Evolutionary conservation across 2,329 filamentous ascomycete genomes (phyloP), one percentile per base, ranked within the genome.

Genomic region (Diaporthe nobilis): DNA sequence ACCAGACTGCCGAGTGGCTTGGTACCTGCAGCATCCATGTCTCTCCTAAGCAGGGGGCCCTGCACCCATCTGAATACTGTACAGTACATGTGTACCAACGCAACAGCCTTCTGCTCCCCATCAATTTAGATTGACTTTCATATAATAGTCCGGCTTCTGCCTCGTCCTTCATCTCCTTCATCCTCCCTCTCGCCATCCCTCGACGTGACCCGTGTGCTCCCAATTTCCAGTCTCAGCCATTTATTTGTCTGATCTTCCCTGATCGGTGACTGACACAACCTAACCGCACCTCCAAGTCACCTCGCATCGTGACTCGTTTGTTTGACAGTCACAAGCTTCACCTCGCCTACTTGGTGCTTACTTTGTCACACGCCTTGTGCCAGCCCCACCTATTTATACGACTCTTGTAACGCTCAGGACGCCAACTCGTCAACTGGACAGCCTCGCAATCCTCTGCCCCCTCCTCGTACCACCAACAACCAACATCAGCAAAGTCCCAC

Each of bases 21-120:
- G 31, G 65, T 70, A 70, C 65, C 65, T 70, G 65, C 65, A 70
- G 65, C 65, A 70, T 70, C 65, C 65, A 55, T 70, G 65, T 55
- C 49, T 17, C 49, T 22, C 39, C 22, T 28, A 49, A 42, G 49
- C 65, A 53, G 49, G 65, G 49, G 22, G 47, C 22, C 47, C 49
- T 55, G n/a, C 49, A 20, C 15, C 22, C 34, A 28, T 15, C 49
- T 31, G 65, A 20, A 7, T 13, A 8, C 34, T 9, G 55, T 12
- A n/a, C 60, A 31, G 60, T 31, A 39, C 63, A 42, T 39, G 31
- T 39, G 65, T 42, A 68, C 65, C 47, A 53, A 53, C 44, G 7
- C 47, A 68, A 25, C 13, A 68, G 47, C 65, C 47, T 68, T 34
- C 49, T 28, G 65, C 49, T 49, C 44, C 44, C 39, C 65, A 28